Percentiles rank a stretch among this genome's conserved stretches.
These are phyloP conservation scores for Cardiospermum halicacabum DNA, from an alignment of 345 rosid species.

Conservation along the genomic window DNA sequence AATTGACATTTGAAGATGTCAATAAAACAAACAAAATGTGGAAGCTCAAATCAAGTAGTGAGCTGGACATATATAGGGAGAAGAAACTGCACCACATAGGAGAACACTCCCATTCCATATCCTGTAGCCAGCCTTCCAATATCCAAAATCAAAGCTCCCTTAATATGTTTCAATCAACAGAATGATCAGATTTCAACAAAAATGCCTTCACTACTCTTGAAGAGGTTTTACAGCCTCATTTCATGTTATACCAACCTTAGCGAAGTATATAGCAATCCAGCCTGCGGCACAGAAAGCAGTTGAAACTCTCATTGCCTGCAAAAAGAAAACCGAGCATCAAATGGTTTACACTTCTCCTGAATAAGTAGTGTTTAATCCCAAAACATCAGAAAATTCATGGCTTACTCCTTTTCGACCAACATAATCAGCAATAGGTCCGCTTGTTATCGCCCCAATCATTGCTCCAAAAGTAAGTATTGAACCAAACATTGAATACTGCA, in stretches of 20 bases:
- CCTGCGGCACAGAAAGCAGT: slow-evolving; percentile 59
- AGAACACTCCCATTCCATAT: slow-evolving; percentile 91
- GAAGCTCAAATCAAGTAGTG: not conserved
- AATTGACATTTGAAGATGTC: slow-evolving; percentile 2
- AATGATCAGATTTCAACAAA: not conserved
- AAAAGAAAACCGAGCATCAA: slow-evolving; percentile 1
- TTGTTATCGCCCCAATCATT: slow-evolving; percentile 91
- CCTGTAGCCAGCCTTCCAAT: slow-evolving; percentile 79
- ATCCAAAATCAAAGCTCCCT: slow-evolving; percentile 64
- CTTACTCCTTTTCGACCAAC: slow-evolving; percentile 88
- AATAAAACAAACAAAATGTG: not conserved
- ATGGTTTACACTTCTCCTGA: slow-evolving; percentile 4
- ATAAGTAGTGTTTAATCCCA: not conserved
- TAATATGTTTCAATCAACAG: slow-evolving; percentile 12
- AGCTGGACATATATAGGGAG: not conserved
- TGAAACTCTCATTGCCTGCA: slow-evolving; percentile 78
- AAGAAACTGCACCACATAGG: slow-evolving; percentile 56
- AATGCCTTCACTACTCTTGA: slow-evolving; percentile 2
- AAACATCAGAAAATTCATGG: not conserved
- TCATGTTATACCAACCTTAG: slow-evolving; percentile 39
- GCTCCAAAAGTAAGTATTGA: slow-evolving; percentile 88
- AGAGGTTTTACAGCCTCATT: not conserved
- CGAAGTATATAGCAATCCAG: slow-evolving; percentile 88
- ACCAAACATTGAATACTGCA: slow-evolving; percentile 81
- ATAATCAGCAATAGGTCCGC: slow-evolving; percentile 77